Evolutionary conservation across 2,329 filamentous ascomycete genomes (phyloP).

Genomic region (Botrytis paeoniae): DNA sequence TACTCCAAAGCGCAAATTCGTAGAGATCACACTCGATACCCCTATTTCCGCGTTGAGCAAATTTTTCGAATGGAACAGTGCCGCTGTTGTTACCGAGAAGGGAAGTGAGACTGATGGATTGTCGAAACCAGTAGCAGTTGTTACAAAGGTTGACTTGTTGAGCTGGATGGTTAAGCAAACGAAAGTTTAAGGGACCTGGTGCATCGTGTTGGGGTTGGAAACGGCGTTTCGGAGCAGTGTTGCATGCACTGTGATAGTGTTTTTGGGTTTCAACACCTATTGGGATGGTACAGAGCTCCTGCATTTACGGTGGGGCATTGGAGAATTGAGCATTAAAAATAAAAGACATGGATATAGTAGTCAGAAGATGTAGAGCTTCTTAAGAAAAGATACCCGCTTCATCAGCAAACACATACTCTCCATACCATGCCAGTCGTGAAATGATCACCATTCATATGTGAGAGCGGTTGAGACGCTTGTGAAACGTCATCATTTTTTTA

Average conservation of each 20-base stretch:
- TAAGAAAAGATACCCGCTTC: background rate
- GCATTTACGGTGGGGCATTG: background rate
- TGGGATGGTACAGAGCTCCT: background rate
- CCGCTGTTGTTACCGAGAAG: conserved; percentile 87
- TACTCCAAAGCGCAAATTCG: conserved; percentile 66
- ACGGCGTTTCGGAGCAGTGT: conserved; percentile 12
- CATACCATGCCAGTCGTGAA: background rate
- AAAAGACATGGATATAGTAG: background rate
- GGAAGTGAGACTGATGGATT: conserved; percentile 48
- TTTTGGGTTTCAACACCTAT: conserved; percentile 16
- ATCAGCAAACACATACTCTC: background rate
- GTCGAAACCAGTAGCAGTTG: conserved; percentile 80
- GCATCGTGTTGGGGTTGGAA: background rate
- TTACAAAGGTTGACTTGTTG: conserved; percentile 94
- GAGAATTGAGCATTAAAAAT: background rate
- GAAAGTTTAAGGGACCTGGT: conserved; percentile 30
- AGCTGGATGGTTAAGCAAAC: conserved; percentile 81
- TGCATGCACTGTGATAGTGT: background rate
- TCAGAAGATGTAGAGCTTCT: background rate
- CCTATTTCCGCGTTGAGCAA: conserved; percentile 77
- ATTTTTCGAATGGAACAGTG: conserved; percentile 98
- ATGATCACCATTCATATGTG: background rate
- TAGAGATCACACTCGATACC: conserved; percentile 92
- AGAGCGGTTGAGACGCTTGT: background rate
- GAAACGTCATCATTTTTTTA: background rate